phyloP scores from a whole-genome alignment of 129 eudicot species.

The Daucus carota region DH1_v3.0 NC_030386.2:18531001-18531500 shows the following conservation, averaged over 20 bases:
- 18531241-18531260: not conserved
- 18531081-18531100: not conserved
- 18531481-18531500: not conserved
- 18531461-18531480: not conserved
- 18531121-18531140: not conserved
- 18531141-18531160: not conserved
- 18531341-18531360: too few relatives aligned
- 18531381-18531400: too few relatives aligned
- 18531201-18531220: not conserved
- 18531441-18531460: too few relatives aligned
- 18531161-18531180: not conserved
- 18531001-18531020: not conserved
- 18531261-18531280: too few relatives aligned
- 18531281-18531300: too few relatives aligned
- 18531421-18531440: not conserved
- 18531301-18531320: too few relatives aligned
- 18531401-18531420: too few relatives aligned
- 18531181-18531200: not conserved
- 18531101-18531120: not conserved
- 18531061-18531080: not conserved
- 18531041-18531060: too few relatives aligned
- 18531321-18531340: too few relatives aligned
- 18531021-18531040: too few relatives aligned
- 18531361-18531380: too few relatives aligned
- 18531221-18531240: not conserved